phyloP scores from a whole-genome alignment of 306 rosid genomes.

The Cicer arietinum region DNA sequence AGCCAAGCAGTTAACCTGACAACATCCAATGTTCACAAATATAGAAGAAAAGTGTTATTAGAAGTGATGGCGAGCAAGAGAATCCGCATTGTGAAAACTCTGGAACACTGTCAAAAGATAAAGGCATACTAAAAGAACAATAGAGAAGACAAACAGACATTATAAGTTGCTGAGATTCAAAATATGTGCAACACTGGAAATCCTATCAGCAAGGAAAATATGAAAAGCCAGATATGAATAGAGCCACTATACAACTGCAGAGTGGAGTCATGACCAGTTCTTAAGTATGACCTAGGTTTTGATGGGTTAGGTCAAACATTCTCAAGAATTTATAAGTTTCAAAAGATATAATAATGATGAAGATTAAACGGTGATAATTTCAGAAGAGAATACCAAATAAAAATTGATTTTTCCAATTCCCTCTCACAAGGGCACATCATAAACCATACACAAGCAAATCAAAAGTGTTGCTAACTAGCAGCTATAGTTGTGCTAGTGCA shows the following conservation, averaged over 20 bases:
- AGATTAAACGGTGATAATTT: slow-evolving; percentile 6
- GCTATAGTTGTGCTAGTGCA: too few relatives aligned
- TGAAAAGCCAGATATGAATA: slow-evolving; percentile 12
- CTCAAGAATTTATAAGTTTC: slow-evolving; percentile 15
- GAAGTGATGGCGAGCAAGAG: slow-evolving; percentile 24
- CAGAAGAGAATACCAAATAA: slow-evolving; percentile 2
- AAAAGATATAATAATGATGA: not conserved
- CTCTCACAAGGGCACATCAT: slow-evolving; percentile 2
- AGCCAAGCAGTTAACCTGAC: slow-evolving; percentile 93
- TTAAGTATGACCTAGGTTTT: not conserved
- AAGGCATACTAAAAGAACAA: slow-evolving; percentile 31
- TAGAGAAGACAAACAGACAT: slow-evolving; percentile 24
- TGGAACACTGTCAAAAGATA: slow-evolving; percentile 3
- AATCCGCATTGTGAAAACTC: slow-evolving; percentile 1
- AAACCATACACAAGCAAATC: not conserved
- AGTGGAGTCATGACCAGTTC: slow-evolving; percentile 2
- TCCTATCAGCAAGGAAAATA: slow-evolving; percentile 15
- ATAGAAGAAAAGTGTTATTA: slow-evolving; percentile 4
- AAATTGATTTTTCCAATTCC: slow-evolving; percentile 2
- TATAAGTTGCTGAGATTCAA: slow-evolving; percentile 21
- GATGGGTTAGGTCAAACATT: slow-evolving; percentile 3
- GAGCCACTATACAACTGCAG: not conserved
- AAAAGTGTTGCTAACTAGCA: too few relatives aligned
- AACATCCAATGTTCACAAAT: slow-evolving; percentile 12
- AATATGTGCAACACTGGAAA: not conserved